Percentiles rank a stretch among this genome's conserved stretches.
Conservation (phyloP, 352 stramenopile species). For the Pythium chondricola region DNA sequence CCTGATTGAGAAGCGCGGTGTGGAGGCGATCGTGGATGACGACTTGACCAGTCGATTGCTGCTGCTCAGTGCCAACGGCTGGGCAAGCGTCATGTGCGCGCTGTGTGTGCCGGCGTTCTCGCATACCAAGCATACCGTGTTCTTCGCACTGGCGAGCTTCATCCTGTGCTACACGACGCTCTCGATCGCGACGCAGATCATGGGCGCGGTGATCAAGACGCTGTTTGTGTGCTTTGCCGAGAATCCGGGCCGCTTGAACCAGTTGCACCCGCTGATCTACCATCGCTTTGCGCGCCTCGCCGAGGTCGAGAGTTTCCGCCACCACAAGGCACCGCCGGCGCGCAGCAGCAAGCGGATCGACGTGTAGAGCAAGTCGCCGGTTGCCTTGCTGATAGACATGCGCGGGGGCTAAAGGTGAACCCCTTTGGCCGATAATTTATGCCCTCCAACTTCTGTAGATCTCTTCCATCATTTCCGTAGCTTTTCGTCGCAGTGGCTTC, state of each 20-base stretch:
- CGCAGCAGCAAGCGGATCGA: not conserved
- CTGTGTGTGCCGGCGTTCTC: slow-evolving; percentile 52
- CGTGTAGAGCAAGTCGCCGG: too few species aligned
- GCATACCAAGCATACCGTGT: slow-evolving; percentile 51
- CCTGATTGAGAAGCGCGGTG: slow-evolving; percentile 69
- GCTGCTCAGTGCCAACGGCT: slow-evolving; percentile 66
- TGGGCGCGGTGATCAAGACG: slow-evolving; percentile 77
- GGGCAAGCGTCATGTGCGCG: slow-evolving; percentile 72
- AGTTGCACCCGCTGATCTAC: slow-evolving; percentile 84
- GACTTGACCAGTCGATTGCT: slow-evolving; percentile 77
- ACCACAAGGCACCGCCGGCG: slow-evolving; percentile 43
- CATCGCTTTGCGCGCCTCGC: slow-evolving; percentile 78
- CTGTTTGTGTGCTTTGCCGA: slow-evolving; percentile 85
- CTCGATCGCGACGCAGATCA: slow-evolving; percentile 66
- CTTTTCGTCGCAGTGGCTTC: too few species aligned
- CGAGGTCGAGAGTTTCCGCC: slow-evolving; percentile 81
- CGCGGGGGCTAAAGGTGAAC: too few species aligned
- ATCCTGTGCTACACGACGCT: slow-evolving; percentile 76
- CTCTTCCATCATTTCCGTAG: too few species aligned
- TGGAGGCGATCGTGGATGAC: slow-evolving; percentile 83
- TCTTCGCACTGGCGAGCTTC: slow-evolving; percentile 71
- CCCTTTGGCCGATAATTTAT: too few species aligned
- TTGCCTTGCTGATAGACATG: too few species aligned
- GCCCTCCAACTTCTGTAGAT: too few species aligned
- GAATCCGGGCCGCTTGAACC: slow-evolving; percentile 65